Percentiles rank a stretch among this genome's conserved stretches.
Evolutionary conservation across 169 alveolate genomes (phyloP).

Genomic region (Eimeria brunetti): DNA sequence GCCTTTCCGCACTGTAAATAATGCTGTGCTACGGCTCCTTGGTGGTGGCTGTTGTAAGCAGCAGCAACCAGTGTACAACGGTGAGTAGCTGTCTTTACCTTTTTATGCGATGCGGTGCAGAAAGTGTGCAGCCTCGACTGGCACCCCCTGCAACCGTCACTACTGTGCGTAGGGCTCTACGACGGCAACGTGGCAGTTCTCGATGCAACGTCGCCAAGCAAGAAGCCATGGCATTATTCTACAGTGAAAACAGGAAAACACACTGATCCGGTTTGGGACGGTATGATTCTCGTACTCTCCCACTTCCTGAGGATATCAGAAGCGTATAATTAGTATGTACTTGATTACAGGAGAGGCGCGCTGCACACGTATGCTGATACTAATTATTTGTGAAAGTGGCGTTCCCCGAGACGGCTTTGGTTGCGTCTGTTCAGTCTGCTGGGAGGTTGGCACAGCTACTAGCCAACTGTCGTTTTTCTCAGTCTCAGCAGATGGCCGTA

Average conservation of each 20-base stretch:
- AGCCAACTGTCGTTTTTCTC: conserved; percentile 91
- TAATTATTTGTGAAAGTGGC: neutral
- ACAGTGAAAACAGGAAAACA: conserved; percentile 95
- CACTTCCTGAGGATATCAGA: neutral
- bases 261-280: conserved; percentile 92
- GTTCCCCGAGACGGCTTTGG: conserved; percentile 79
- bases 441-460: conserved; percentile 79
- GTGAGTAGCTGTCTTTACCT: neutral
- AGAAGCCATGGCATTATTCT: conserved; percentile 91
- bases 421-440: conserved; percentile 61
- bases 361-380: neutral
- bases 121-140: conserved; percentile 96
- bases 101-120: conserved; percentile 33
- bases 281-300: conserved; percentile 1
- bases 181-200: conserved; percentile 97
- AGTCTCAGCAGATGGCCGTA: conserved; percentile 95
- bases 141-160: conserved; percentile 94
- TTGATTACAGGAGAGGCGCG: neutral
- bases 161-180: conserved; percentile 96
- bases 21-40: neutral
- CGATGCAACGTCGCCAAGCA: conserved; percentile 93
- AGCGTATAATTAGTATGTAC: neutral
- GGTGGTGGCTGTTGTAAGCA: neutral
- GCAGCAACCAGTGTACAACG: neutral
- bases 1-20: neutral